Base-by-base conservation (phyloP, 495 filamentous ascomycete genomes). In the Hypoxylon perforatum region DNA sequence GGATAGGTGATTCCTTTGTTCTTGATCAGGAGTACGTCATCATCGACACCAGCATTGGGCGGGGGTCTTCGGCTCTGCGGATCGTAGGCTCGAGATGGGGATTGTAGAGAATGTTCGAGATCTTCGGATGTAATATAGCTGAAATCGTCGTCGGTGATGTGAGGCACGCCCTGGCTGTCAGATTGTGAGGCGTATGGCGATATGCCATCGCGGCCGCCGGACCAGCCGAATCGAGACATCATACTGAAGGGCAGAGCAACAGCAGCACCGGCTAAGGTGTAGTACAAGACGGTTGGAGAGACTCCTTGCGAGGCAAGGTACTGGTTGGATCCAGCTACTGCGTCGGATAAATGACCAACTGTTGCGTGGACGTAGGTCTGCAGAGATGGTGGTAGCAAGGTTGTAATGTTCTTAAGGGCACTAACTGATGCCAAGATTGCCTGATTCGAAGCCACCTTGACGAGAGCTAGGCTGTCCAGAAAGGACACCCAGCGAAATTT, bases 111-210 rank as follows among this genome's bases (percentile, higher is more conserved):
- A 35, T 78, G 74, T 50, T 85, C 81, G 47, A 89, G 78, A 59
- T 93, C 90, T 52, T 88, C 87, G 8, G 87, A 85, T 9, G 88
- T 90, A 74, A 95, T 90, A 78, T 97, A 96, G 69, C 85, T 87
- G 76, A 88, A 96, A 71, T 94, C 91, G 10, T 84, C 85, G 50
- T 94, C 91, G 73, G 84, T 89, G 63, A 95, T 88, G 61, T 88
- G 79, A 8, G 88, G 87, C 17, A 78, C 73, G 56, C 73, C 76
- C 15, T 74, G 75, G 11, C 73, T 75, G 62, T 73, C 78, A 75
- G 82, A 74, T 35, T 82, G 80, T 44, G 86, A 84, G 70, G 76
- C 76, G 77, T 82, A 86, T 30, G 86, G 83, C 48, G 86, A 85
- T 53, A 87, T 74, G 58, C 78, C 80, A 59, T 84, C 85, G 67